A percentile compares a stretch with the other conserved stretches of the same genome.
Evolutionary conservation across 2,329 filamentous ascomycete genomes (phyloP).

Genomic region (Ascochyta rabiei): DNA sequence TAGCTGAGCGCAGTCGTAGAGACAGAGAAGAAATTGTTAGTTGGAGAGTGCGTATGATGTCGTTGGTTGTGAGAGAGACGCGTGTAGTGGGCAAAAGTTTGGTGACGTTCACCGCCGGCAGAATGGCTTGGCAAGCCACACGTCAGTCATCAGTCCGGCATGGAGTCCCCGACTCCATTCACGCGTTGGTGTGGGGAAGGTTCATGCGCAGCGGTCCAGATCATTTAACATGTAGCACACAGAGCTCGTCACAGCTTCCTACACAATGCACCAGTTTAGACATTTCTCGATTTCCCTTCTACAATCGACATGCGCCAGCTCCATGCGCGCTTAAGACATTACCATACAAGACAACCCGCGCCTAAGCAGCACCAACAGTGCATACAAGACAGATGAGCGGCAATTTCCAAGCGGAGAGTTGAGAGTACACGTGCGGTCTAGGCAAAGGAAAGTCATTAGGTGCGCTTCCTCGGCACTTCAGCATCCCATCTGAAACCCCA

Average conservation of each 20-base stretch:
- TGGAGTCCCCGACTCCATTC: conserved; percentile 2
- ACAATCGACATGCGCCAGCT: conserved; percentile 25
- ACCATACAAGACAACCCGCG: conserved; percentile 5
- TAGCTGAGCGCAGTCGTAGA: conserved; percentile 39
- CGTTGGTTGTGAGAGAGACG: conserved; percentile 24
- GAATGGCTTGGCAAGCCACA: conserved; percentile 28
- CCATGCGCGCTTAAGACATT: conserved; percentile 20
- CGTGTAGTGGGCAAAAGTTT: conserved; percentile 42
- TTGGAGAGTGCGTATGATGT: conserved; percentile 6
- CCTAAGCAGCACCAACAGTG: conserved; percentile 9
- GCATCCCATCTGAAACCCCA: conserved; percentile 38
- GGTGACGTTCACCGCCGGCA: conserved; percentile 30
- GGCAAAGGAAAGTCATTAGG: conserved; percentile 27
- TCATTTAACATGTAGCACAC: neutral
- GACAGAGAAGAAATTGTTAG: conserved; percentile 16
- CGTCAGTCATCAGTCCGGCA: neutral
- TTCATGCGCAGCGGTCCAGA: neutral
- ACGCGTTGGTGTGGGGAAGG: conserved; percentile 5
- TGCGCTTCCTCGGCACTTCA: conserved; percentile 31
- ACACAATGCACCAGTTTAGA: conserved; percentile 24
- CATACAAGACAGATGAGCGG: neutral
- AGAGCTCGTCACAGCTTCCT: neutral
- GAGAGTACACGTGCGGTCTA: conserved; percentile 10
- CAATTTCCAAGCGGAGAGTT: neutral
- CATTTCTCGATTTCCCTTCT: conserved; percentile 30